Evolutionary conservation across 352 stramenopile species (phyloP).

Genomic region (Phytophthora tubulina): DNA sequence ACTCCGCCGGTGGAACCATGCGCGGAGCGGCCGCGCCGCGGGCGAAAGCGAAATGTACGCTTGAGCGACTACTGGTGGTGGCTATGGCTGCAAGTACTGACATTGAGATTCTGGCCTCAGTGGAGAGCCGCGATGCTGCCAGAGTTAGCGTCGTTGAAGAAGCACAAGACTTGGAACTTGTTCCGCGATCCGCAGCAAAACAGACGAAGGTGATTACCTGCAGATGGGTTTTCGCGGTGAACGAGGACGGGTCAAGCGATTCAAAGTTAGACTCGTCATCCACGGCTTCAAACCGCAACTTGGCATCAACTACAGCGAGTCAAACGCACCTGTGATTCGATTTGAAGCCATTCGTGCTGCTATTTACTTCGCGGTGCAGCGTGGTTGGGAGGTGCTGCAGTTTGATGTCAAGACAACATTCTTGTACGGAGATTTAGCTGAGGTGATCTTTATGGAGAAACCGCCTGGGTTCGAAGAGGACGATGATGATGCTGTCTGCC

Average conservation of each 20-base stretch:
- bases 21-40: not conserved
- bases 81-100: not conserved
- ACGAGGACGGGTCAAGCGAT: conserved; percentile 6
- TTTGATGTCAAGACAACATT: conserved; percentile 26
- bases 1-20: not conserved
- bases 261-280: conserved; percentile 10
- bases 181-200: not conserved
- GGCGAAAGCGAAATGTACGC: conserved; percentile 4
- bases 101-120: conserved; percentile 1
- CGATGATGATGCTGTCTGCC: not conserved
- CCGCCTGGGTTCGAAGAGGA: not conserved
- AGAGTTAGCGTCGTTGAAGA: not conserved
- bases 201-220: conserved; percentile 10
- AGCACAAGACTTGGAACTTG: conserved; percentile 14
- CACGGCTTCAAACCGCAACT: conserved; percentile 21
- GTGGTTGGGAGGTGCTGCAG: conserved; percentile 11
- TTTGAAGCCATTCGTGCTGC: conserved; percentile 20
- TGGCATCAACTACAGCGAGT: conserved; percentile 29
- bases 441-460: conserved; percentile 26
- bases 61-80: conserved; percentile 1
- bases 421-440: conserved; percentile 13
- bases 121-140: conserved; percentile 9
- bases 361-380: conserved; percentile 6
- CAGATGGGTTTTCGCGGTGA: conserved; percentile 15
- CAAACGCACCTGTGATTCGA: conserved; percentile 20